Percentiles rank a stretch among this genome's conserved stretches.
Evolutionary conservation across 169 alveolate species (phyloP).

Genomic region (Fabrea salina): DNA sequence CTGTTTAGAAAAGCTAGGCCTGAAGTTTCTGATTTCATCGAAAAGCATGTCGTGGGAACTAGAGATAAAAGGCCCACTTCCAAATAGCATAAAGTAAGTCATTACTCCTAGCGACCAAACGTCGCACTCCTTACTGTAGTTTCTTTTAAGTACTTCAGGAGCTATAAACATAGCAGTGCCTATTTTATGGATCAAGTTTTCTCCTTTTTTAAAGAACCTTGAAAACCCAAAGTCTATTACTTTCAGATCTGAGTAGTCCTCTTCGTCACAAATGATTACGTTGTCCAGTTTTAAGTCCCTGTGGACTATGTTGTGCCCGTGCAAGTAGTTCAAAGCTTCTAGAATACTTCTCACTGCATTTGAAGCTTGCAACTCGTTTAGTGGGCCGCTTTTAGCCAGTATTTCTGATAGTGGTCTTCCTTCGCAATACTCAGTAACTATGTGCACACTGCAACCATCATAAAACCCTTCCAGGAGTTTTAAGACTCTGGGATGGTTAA

Average conservation of each 20-base stretch:
- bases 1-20: neutral
- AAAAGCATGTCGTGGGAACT: neutral
- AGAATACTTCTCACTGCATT: conserved; percentile 59
- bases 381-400: conserved; percentile 44
- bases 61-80: conserved; percentile 84
- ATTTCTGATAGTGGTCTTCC: conserved; percentile 76
- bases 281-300: conserved; percentile 63
- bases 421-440: conserved; percentile 71
- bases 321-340: conserved; percentile 70
- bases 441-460: conserved; percentile 48
- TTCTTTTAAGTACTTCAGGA: conserved; percentile 44
- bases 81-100: conserved; percentile 55
- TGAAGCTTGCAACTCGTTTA: conserved; percentile 56
- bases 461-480: conserved; percentile 66
- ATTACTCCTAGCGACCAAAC: conserved; percentile 60
- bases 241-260: neutral
- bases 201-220: neutral
- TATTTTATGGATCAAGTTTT: conserved; percentile 46
- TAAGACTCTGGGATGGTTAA: conserved; percentile 61
- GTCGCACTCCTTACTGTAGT: conserved; percentile 46
- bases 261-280: neutral
- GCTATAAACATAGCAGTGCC: conserved; percentile 49
- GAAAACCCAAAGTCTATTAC: conserved; percentile 22
- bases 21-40: neutral
- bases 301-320: conserved; percentile 62